Base-by-base conservation (phyloP, 2,329 filamentous ascomycete species). In the Corinectria fuckeliana region DNA sequence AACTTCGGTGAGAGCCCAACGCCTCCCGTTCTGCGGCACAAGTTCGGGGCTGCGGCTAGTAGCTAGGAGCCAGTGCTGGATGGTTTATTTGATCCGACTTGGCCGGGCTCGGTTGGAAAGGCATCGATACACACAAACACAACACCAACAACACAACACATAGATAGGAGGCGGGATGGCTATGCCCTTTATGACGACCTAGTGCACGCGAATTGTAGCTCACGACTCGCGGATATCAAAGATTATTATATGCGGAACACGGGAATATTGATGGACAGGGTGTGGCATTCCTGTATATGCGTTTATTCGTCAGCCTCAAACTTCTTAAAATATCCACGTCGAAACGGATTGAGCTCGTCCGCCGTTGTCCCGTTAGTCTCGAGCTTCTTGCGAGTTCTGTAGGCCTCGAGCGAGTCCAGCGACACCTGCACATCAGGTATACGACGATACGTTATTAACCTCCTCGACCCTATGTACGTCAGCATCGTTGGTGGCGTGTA, bases 371-470 rank as follows among this genome's bases (percentile, higher is more conserved):
- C 85, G 3, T 68, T 70, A 1, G 68, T 50, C 67, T 69, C 58
- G 62, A 71, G 67, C 53, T 62, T 65, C 64, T 74, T 70, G 16
- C 70, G 70, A 16, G 61, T 66, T n/a, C 64, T 58, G 50, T 77
- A 77, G 38, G 71, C 67, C 45, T 74, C 71, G 20, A 86, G 70
- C 7, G 78, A 78, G 1, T 72, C 70, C 10, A 68, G 61, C 50
- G 83, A 81, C 7, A 91, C 81, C 30, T 82, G 78, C 10, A 72
- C 78, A 66, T 92, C 88, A 1, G 85, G 82, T 18, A 91, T 78
- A 51, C 93, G 85, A 42, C 87, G 84, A 75, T 98, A 98, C 0
- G 93, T 96, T 51, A 98, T 90, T 32, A 99, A 81, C 65, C 92
- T 85, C 60, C 95, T 86, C 18, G 93, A 95, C 95, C 93, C 91